phyloP scores from a whole-genome alignment of 2,329 filamentous ascomycete species.

The Biscogniauxia sp. region DNA sequence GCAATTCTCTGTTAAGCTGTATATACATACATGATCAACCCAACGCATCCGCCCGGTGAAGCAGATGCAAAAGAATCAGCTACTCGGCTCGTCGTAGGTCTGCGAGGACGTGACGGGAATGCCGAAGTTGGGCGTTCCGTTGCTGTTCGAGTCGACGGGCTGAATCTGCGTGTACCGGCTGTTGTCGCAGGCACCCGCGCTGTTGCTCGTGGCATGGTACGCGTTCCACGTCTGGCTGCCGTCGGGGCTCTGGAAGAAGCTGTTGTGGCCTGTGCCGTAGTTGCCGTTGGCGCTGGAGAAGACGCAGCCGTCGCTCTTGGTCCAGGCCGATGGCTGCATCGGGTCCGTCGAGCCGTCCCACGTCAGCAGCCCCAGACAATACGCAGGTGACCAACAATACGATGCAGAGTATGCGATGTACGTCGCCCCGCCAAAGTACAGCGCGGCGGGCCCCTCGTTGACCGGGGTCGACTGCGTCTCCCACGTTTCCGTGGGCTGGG shows the following conservation, averaged over 20 bases:
- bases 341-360: conserved; percentile 53
- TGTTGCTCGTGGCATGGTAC: conserved; percentile 52
- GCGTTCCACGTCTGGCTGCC: conserved; percentile 53
- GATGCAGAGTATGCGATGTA: conserved; percentile 54
- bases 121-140: conserved; percentile 54
- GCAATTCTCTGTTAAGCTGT: neutral
- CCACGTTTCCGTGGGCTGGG: conserved; percentile 49
- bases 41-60: neutral
- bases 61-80: neutral
- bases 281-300: conserved; percentile 54
- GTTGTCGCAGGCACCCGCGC: conserved; percentile 49
- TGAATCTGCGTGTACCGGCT: conserved; percentile 54
- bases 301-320: conserved; percentile 48
- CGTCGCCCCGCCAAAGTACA: conserved; percentile 52
- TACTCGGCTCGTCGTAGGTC: conserved; percentile 9
- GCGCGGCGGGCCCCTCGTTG: conserved; percentile 52
- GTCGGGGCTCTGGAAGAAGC: conserved; percentile 57
- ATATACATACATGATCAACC: neutral
- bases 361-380: conserved; percentile 52
- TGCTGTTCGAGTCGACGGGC: conserved; percentile 46
- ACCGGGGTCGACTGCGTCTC: conserved; percentile 49
- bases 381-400: conserved; percentile 55
- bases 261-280: conserved; percentile 57
- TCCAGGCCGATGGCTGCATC: conserved; percentile 43
- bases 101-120: conserved; percentile 20